Conservation (phyloP, 2,329 filamentous ascomycete species). For the Aspergillus japonicus region DNA sequence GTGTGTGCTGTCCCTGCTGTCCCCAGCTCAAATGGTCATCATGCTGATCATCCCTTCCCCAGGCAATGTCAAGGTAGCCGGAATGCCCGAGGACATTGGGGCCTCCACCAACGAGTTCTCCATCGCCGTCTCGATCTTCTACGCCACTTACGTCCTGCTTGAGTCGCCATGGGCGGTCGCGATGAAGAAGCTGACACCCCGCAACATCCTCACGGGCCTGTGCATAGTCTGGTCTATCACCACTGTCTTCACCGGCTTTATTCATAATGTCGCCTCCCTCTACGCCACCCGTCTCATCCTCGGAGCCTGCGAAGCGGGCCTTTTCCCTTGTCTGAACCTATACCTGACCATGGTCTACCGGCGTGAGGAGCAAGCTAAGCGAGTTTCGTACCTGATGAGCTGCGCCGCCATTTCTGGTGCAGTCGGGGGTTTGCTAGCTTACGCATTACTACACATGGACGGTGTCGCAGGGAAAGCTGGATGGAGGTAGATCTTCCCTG, state of each 20-base stretch:
- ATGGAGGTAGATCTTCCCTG: slow-evolving; percentile 43
- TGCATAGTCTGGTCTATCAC: slow-evolving; percentile 51
- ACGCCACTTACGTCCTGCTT: slow-evolving; percentile 52
- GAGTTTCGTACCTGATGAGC: slow-evolving; percentile 43
- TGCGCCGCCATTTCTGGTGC: slow-evolving; percentile 42
- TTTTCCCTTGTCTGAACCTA: slow-evolving; percentile 43
- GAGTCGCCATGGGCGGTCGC: slow-evolving; percentile 50
- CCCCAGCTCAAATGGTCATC: background rate
- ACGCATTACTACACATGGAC: slow-evolving; percentile 46
- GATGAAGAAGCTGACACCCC: slow-evolving; percentile 50
- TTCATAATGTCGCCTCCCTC: slow-evolving; percentile 41
- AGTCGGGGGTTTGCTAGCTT: slow-evolving; percentile 42
- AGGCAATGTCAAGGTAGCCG: slow-evolving; percentile 50
- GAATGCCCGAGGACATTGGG: slow-evolving; percentile 48
- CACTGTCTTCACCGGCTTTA: slow-evolving; percentile 51
- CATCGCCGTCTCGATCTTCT: slow-evolving; percentile 53
- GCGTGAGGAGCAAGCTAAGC: slow-evolving; percentile 42
- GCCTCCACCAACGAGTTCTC: slow-evolving; percentile 45
- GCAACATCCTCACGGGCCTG: slow-evolving; percentile 41
- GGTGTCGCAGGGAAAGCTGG: slow-evolving; percentile 45
- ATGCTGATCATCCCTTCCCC: background rate
- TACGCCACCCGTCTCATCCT: slow-evolving; percentile 43
- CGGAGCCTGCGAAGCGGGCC: slow-evolving; percentile 38
- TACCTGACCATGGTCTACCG: slow-evolving; percentile 44
- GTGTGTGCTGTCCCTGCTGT: slow-evolving; percentile 19